Percentiles rank a stretch among this genome's conserved stretches.
Conservation (phyloP, 352 stramenopile genomes). For the Phytophthora uliginosa region DNA sequence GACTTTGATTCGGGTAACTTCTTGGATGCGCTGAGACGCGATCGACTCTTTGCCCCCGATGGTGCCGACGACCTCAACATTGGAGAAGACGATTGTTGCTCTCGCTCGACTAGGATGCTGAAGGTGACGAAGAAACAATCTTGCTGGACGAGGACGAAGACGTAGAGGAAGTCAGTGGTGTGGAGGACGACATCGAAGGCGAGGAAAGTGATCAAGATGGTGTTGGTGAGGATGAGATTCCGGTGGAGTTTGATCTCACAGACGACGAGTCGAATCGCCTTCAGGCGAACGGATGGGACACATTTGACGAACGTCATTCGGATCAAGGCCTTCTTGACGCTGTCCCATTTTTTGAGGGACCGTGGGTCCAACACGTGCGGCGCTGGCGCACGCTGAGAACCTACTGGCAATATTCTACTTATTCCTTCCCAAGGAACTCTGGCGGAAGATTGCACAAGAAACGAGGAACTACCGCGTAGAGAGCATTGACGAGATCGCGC, state of each 20-base stretch:
- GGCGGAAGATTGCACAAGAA: conserved; percentile 1
- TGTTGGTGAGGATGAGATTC: not conserved
- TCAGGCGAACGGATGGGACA: not conserved
- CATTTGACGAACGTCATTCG: not conserved
- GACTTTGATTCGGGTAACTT: conserved; percentile 11
- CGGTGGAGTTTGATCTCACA: not conserved
- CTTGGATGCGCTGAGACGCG: conserved; percentile 3
- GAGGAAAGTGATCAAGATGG: no score
- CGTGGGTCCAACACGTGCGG: conserved; percentile 2
- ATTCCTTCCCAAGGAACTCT: conserved; percentile 12
- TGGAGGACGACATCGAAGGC: no score
- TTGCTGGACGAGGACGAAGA: not conserved
- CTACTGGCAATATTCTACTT: conserved; percentile 10
- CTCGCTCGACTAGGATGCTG: no score
- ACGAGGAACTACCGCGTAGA: not conserved
- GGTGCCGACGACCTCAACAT: not conserved
- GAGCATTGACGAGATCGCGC: not conserved
- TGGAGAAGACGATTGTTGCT: not conserved
- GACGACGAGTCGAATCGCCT: not conserved
- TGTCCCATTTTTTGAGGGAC: not conserved
- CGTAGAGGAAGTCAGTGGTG: not conserved
- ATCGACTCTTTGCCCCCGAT: not conserved
- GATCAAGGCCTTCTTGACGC: not conserved
- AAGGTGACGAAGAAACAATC: no score
- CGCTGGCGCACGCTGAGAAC: not conserved